Base-by-base conservation (phyloP, 78 protist genomes). In the Blattamonas nauphoetae region DNA sequence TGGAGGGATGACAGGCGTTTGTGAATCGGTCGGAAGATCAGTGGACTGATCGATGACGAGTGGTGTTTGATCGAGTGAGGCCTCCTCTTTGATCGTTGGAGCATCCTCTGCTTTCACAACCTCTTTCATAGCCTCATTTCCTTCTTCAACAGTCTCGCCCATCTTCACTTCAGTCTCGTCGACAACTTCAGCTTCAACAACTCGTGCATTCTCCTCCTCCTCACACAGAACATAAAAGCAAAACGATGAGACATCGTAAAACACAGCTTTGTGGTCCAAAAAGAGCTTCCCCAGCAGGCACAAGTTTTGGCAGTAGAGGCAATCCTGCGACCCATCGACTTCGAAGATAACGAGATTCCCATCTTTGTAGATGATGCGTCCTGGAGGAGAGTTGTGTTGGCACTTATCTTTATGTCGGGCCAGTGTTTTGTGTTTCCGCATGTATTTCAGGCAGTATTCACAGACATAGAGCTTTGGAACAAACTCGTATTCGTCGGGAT, bases 241-340 rank as follows among this genome's bases (percentile, higher is more conserved):
- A 85, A 97, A 97, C 33, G 98, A 96, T 44, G 94, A 98, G 0
- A 95, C 95, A 87, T 93, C 95, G 78, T 94, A 95, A 84, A 91
- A 94, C 36, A 95, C 89, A 0, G 96, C 92, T 90, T 97, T 96
- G 94, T 96, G 97, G 88, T 97, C 98, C 4, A 97, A 88, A 41
- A 96, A 96, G 46, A 96, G 91, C 89, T 97, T 96, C 1, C 98
- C 94, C n/a, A 96, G 88, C 1, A 96, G 89, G 88, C 98, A 96
- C 36, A 97, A 86, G 84, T 93, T 91, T 85, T 96, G 98, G 91
- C 97, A 95, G 82, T 95, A 96, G 21, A 95, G 93, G 84, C 91
- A 91, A 33, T 90, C 80, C 90, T 92, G 87, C 78, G 92, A 87
- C 1, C 99, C 99, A 63, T 96, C 97, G 46, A 97, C 92, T 88